These are phyloP conservation scores for Aureobasidium sp. DNA, from an alignment of 2,329 filamentous ascomycete genomes.

Conservation along the genomic window DNA sequence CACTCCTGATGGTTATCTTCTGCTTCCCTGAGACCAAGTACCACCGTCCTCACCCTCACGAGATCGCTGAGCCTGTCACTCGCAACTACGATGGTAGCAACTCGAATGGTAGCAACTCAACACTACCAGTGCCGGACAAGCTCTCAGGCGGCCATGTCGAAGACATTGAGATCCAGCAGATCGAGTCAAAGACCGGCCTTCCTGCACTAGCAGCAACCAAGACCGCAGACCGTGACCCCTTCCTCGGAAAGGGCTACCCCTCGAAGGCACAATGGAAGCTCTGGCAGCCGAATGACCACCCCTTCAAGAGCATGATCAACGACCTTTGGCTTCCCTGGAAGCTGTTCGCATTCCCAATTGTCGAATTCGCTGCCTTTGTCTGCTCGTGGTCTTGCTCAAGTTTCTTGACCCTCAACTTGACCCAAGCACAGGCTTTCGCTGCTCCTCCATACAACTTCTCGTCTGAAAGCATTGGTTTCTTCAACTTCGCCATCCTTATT, in stretches of 20 bases:
- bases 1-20: conserved; percentile 48
- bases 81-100: background rate
- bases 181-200: conserved; percentile 20
- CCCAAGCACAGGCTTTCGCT: conserved; percentile 48
- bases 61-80: conserved; percentile 17
- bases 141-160: conserved; percentile 9
- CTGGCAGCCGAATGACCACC: conserved; percentile 44
- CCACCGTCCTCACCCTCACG: conserved; percentile 39
- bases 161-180: conserved; percentile 21
- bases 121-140: conserved; percentile 15
- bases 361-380: conserved; percentile 56
- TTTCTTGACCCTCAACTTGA: conserved; percentile 57
- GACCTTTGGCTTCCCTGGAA: conserved; percentile 58
- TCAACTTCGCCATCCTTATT: conserved; percentile 51
- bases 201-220: conserved; percentile 25
- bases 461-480: conserved; percentile 46
- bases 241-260: conserved; percentile 50
- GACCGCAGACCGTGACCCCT: conserved; percentile 45
- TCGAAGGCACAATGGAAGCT: conserved; percentile 50
- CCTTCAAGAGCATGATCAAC: conserved; percentile 40
- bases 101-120: background rate
- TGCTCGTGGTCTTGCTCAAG: conserved; percentile 53
- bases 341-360: conserved; percentile 55
- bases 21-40: conserved; percentile 59
- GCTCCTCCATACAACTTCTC: conserved; percentile 50